A percentile compares a stretch with the other conserved stretches of the same genome.
These are phyloP conservation scores for Plasmodium knowlesi DNA, from an alignment of 169 alveolate species.

Conservation along the genomic window DNA sequence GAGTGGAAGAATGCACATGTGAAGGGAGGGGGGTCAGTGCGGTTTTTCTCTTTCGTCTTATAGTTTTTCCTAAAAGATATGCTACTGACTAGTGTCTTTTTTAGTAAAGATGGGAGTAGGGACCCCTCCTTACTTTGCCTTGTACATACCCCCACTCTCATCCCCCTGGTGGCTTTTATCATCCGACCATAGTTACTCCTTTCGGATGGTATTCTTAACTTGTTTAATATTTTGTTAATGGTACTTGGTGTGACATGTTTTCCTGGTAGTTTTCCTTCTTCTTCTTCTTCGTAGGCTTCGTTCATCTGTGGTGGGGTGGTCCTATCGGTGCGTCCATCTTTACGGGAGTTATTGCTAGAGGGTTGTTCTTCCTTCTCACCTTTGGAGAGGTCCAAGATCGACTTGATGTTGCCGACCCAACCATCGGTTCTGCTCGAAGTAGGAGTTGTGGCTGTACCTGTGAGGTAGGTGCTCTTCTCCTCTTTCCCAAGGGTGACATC, in stretches of 20 bases:
- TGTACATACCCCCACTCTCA: conserved; percentile 61
- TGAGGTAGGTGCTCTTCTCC: neutral
- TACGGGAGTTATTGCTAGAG: neutral
- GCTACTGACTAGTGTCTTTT: neutral
- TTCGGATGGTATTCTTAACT: conserved; percentile 4
- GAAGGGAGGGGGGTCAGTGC: neutral
- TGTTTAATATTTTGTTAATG: conserved; percentile 3
- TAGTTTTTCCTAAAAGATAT: neutral
- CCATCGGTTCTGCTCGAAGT: neutral
- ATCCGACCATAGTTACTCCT: conserved; percentile 23
- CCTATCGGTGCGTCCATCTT: neutral
- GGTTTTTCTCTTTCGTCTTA: neutral
- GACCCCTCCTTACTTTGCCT: neutral
- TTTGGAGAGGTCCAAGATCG: neutral
- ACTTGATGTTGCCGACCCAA: neutral
- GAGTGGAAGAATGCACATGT: conserved; percentile 33
- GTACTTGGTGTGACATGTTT: neutral
- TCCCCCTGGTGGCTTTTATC: conserved; percentile 10
- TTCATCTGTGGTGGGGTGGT: neutral
- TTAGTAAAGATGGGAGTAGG: neutral
- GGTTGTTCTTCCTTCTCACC: neutral
- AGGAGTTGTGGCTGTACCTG: neutral
- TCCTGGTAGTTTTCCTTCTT: neutral
- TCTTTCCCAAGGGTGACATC: neutral
- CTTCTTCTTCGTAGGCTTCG: neutral